These are phyloP conservation scores for Microstroma glucosiphilum DNA, from an alignment of 1,284 basidiomycete species.

Conservation along the genomic window DNA sequence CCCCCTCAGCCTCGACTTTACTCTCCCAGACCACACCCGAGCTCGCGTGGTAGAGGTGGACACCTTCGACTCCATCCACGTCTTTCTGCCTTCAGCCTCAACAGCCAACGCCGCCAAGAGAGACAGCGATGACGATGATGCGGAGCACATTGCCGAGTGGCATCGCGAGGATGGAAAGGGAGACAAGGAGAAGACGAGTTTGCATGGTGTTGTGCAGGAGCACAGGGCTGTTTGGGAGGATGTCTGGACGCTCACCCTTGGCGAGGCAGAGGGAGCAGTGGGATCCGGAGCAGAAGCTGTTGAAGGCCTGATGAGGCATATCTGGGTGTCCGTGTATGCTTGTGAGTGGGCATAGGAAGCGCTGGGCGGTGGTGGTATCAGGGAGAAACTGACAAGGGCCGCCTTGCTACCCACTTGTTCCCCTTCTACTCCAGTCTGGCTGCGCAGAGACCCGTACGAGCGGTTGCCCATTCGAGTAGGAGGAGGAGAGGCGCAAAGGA, in stretches of 20 bases:
- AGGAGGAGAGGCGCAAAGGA: background rate
- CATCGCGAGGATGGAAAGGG: constrained; percentile 1
- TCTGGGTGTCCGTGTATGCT: constrained; percentile 24
- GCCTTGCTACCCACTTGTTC: background rate
- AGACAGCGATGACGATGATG: background rate
- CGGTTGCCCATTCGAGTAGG: constrained; percentile 16
- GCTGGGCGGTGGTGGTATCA: too few relatives aligned
- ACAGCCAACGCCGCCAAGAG: background rate
- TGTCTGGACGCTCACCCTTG: constrained; percentile 18
- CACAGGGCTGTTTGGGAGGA: constrained; percentile 18
- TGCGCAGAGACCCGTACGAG: constrained; percentile 22
- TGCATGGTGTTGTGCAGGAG: constrained; percentile 26
- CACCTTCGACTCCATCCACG: constrained; percentile 1
- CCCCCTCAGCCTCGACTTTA: constrained; percentile 8
- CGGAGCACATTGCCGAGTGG: background rate
- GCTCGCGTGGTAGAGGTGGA: constrained; percentile 7
- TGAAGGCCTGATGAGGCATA: background rate
- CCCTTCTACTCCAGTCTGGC: constrained; percentile 19
- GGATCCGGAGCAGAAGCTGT: background rate
- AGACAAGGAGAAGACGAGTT: constrained; percentile 11
- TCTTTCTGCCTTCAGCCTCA: background rate
- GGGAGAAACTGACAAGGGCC: too few relatives aligned
- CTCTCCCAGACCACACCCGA: constrained; percentile 13
- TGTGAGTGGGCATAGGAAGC: constrained; percentile 9
- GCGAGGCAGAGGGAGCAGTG: background rate